Conservation (phyloP, 1,139 yeast species). For the Yamadazyma epiphylla region DNA sequence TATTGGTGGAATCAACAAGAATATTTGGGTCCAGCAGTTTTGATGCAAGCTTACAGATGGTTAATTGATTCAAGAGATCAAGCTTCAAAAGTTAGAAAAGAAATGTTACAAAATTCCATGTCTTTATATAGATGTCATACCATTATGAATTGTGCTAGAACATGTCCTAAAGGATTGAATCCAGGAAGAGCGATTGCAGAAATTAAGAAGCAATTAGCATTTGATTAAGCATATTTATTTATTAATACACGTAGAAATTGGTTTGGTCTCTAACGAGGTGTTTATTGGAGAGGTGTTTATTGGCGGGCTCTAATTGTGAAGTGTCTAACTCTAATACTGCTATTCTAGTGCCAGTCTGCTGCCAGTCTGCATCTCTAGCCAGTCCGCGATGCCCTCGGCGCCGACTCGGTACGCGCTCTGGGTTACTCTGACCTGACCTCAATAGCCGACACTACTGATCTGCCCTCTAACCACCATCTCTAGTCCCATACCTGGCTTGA, state of each 20-base stretch:
- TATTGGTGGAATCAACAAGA: conserved; percentile 99
- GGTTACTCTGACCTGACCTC: no score
- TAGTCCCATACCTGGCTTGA: no score
- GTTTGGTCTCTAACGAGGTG: no score
- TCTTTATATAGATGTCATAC: conserved; percentile 98
- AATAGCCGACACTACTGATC: no score
- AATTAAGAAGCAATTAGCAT: conserved; percentile 90
- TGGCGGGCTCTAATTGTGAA: conserved; percentile 2
- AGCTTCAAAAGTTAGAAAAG: conserved; percentile 77
- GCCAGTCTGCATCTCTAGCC: no score
- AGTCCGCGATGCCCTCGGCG: no score
- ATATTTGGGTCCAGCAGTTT: conserved; percentile 96
- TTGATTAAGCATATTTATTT: conserved; percentile 42
- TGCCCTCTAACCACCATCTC: no score
- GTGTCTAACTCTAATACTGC: no score
- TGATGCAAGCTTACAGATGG: conserved; percentile 99
- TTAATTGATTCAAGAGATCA: conserved; percentile 95
- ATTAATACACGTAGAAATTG: no score
- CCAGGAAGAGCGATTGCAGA: conserved; percentile 98
- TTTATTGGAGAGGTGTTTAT: no score
- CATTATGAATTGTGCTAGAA: conserved; percentile 95
- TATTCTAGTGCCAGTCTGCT: no score
- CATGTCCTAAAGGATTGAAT: conserved; percentile 98
- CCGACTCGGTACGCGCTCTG: no score
- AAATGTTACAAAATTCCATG: conserved; percentile 94